phyloP scores from a whole-genome alignment of 2,329 filamentous ascomycete species.

The Penicillium sp. region DNA sequence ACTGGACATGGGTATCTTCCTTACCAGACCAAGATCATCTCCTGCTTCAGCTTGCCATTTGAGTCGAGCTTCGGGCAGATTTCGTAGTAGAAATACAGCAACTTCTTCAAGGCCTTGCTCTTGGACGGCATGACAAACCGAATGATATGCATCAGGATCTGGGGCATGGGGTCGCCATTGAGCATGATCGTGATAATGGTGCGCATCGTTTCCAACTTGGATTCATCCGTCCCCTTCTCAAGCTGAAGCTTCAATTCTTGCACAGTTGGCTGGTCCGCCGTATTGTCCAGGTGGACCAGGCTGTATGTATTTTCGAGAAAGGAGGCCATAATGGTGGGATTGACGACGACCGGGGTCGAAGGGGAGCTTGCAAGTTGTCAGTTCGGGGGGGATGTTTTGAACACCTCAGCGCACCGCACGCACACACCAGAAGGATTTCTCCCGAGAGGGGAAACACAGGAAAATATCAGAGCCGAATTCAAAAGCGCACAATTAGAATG shows the following conservation, averaged over 20 bases:
- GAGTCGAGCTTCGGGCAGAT: slow-evolving; percentile 95
- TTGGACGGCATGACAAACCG: slow-evolving; percentile 99
- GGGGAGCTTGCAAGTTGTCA: slow-evolving; percentile 40
- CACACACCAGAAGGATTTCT: slow-evolving; percentile 34
- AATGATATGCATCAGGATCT: slow-evolving; percentile 98
- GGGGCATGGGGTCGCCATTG: slow-evolving; percentile 94
- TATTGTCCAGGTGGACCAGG: slow-evolving; percentile 96
- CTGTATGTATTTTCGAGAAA: slow-evolving; percentile 96
- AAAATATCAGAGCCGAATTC: slow-evolving; percentile 10
- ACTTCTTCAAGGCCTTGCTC: slow-evolving; percentile 94
- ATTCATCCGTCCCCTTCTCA: slow-evolving; percentile 91
- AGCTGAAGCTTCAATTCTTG: slow-evolving; percentile 91
- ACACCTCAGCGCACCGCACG: slow-evolving; percentile 24
- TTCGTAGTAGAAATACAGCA: slow-evolving; percentile 99
- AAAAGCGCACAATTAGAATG: slow-evolving; percentile 32
- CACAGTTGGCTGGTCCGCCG: slow-evolving; percentile 85
- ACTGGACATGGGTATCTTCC: slow-evolving; percentile 32
- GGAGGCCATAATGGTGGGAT: slow-evolving; percentile 74
- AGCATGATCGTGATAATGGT: slow-evolving; percentile 96
- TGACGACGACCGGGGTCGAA: slow-evolving; percentile 31
- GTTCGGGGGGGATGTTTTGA: slow-evolving; percentile 36
- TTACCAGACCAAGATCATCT: slow-evolving; percentile 99
- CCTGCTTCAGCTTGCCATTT: slow-evolving; percentile 94
- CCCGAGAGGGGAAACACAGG: slow-evolving; percentile 25
- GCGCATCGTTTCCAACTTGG: slow-evolving; percentile 95